Base-by-base conservation (phyloP, 352 stramenopile species). In the Phytophthora constricta region DNA sequence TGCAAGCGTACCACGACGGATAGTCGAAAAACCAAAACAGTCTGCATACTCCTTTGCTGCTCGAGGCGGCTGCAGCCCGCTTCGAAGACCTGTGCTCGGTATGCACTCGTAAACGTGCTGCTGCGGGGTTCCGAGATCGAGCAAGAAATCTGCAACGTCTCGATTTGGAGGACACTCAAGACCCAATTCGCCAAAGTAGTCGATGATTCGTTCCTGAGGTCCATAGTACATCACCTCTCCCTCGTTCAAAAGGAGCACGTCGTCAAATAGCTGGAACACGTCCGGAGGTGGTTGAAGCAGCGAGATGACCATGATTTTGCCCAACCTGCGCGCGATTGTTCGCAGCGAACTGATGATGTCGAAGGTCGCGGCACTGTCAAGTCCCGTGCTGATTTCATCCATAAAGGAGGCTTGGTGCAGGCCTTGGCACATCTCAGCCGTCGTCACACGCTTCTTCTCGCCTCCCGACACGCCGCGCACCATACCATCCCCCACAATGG, bases 321-420 rank as follows among this genome's bases (percentile, higher is more conserved):
- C 41, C 50, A 62, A 66, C 28, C 43, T 58, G 48, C 60, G 83
- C 5, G 71, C 75, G 17, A 74, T 68, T 26, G 74, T 59, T 9
- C 66, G 72, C 1, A 96, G 52, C 1, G 86, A 50, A 20, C 77
- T 67, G 42, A 77, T 45, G 61, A 98, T 98, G 64, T 98, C 92
- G 65, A 85, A 97, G 1, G 92, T 96, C 4, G 91, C 96, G 4
- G 89, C 79, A 16, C 76, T 77, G 74, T 98, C 93, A n/a, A 98
- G 78, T n/a, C 93, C 94, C 20, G 91, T 98, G 47, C 76, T 92
- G 63, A 98, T 97, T 76, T 96, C 86, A 71, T 98, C 93, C 60
- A 80, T 84, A 41, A 92, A 89, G 17, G 84, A 62, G 4, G 95
- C 77, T 17, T 62, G 70, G 41, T 77, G 66, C 26, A 70, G 53